Evolutionary conservation across 164 flowering plant species (phyloP), one percentile per base, ranked within the genome.

Genomic region (Nymphaea colorata): DNA sequence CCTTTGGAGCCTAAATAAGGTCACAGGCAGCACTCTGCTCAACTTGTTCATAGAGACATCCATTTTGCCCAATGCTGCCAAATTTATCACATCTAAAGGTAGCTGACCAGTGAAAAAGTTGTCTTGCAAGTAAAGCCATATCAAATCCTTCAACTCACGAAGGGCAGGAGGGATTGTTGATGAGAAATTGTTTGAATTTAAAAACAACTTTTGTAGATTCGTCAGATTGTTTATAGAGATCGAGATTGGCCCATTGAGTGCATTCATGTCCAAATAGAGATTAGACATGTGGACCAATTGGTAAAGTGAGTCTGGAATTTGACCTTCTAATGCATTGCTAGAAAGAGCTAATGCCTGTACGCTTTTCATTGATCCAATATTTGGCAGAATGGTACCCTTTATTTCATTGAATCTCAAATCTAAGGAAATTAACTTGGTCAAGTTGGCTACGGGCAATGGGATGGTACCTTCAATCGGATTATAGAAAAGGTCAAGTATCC

Each of bases 381-480:
- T 42, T 7, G 11, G 36, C 6, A 66, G 71, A 11, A 69, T 45
- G 42, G 17, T 41, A 53, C 72, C 72, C 51, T 43, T 41, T 10
- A 70, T 41, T 11, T 51, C 18, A 16, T 69, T 69, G 8, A 15
- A 43, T 18, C 12, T 12, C 45, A 69, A 63, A 10, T 6, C 55
- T 67, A 70, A 17, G 7, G 14, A 67, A 4, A 62, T 64, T n/a
- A 70, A 41, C 6, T 64, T 64, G 41, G 62, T 42, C 3, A 64
- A 6, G 15, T 69, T 66, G 42, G 53, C 69, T 16, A 73, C 47
- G 8, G 69, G 45, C 12, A 4, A 3, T 5, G 76, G 76, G 57
- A 73, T 61, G 41, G 57, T 69, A 11, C 72, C 72, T 61, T 5
- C 42, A 5, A 73, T 69, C 2, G 16, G 12, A 18, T 70, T 70